phyloP scores from a whole-genome alignment of 139 green algal species.

The Spirogloea muscicola region DNA sequence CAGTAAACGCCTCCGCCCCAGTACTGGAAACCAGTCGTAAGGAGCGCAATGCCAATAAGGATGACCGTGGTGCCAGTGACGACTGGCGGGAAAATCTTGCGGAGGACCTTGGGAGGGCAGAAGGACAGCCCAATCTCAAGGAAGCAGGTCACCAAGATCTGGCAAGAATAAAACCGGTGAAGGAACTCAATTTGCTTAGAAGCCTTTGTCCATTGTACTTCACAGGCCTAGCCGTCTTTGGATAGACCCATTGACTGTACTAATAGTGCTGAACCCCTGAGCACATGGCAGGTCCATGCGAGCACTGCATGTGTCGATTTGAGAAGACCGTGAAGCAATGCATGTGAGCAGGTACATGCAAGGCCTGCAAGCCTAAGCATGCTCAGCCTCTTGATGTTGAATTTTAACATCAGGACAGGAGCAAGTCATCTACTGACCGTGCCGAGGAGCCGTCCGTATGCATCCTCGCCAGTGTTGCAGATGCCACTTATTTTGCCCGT shows the following conservation, averaged over 20 bases:
- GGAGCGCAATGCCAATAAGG: conserved; percentile 64
- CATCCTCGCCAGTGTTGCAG: conserved; percentile 35
- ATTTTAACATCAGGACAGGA: too few relatives aligned
- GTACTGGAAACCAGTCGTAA: conserved; percentile 65
- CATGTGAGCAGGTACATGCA: too few relatives aligned
- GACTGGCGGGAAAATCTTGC: conserved; percentile 59
- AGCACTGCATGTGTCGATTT: too few relatives aligned
- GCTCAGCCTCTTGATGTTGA: too few relatives aligned
- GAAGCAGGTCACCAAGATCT: conserved; percentile 49
- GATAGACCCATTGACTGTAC: too few relatives aligned
- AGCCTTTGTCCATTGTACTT: too few relatives aligned
- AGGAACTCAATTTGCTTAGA: too few relatives aligned
- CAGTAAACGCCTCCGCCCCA: conserved; percentile 75
- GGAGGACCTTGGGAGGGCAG: conserved; percentile 55
- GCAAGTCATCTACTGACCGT: conserved; percentile 45
- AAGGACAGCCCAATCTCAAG: conserved; percentile 65
- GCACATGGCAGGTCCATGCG: too few relatives aligned
- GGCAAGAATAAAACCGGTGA: neutral
- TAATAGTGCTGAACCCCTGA: too few relatives aligned
- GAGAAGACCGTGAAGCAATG: too few relatives aligned
- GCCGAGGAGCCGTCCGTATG: conserved; percentile 63
- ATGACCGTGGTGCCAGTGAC: conserved; percentile 64
- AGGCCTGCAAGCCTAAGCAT: too few relatives aligned
- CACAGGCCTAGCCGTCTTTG: too few relatives aligned
- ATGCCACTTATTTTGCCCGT: conserved; percentile 8